Evolutionary conservation across 768 basidiomycete genomes (phyloP).

Genomic region (Termitomyces sp.): DNA sequence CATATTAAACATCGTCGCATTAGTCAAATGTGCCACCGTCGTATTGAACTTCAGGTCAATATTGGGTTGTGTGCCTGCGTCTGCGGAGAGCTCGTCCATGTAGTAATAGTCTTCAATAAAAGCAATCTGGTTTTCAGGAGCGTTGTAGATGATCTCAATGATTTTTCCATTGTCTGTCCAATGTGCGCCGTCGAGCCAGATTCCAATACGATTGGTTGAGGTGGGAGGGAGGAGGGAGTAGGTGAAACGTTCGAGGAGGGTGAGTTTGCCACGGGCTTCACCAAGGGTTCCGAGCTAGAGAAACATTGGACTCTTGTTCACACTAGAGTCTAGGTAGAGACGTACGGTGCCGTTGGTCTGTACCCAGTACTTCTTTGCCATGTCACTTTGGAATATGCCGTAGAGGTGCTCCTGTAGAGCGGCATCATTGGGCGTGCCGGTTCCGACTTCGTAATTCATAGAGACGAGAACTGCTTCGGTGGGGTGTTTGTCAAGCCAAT

Average conservation of each 20-base stretch:
- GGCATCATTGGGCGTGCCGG: constrained; percentile 36
- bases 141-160: constrained; percentile 40
- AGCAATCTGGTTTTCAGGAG: constrained; percentile 27
- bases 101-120: constrained; percentile 47
- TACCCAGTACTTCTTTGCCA: constrained; percentile 41
- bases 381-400: constrained; percentile 28
- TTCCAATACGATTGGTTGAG: constrained; percentile 35
- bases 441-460: constrained; percentile 42
- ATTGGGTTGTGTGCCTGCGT: constrained; percentile 29
- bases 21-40: constrained; percentile 32
- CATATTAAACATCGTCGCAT: constrained; percentile 29
- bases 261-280: constrained; percentile 45
- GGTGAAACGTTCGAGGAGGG: constrained; percentile 42
- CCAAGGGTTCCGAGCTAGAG: constrained; percentile 41
- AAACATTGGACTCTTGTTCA: no score
- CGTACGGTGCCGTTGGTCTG: constrained; percentile 36
- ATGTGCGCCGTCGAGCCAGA: constrained; percentile 32
- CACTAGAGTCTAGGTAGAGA: neutral
- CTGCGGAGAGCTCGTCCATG: constrained; percentile 23
- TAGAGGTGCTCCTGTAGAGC: constrained; percentile 37
- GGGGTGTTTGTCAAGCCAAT: constrained; percentile 45
- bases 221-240: constrained; percentile 33
- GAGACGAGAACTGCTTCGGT: constrained; percentile 47
- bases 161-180: constrained; percentile 46
- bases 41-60: constrained; percentile 38